Evolutionary conservation across 1,284 basidiomycete genomes (phyloP), one percentile per base, ranked within the genome.

Genomic region (Boletellus deceptivus): DNA sequence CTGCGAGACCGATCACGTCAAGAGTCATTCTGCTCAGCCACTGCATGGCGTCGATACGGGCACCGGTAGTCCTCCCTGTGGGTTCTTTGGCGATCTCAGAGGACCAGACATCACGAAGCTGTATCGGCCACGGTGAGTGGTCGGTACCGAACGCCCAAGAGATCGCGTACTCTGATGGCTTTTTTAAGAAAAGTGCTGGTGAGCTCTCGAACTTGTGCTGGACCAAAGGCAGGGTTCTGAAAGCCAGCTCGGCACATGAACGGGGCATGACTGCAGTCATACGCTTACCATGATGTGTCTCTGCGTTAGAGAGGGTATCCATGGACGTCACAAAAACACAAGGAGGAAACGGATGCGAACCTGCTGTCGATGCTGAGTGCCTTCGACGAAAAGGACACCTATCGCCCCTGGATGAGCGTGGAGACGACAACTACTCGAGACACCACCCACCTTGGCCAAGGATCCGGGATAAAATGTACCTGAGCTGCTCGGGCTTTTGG

Each of bases 1-100:
- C 85, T 24, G 86, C 84, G 11, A 80, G 69, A 7, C 85, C 85
- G 47, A 90, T 88, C 22, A 87, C 72, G 56, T 89, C 86, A 36
- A 89, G 69, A 0, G 86, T 86, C 54, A 75, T 72, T 50, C 75
- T 75, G 38, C 72, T 79, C 10, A 89, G 65, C 74, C 80, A 83
- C 0, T 72, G 64, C 7, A 83, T 64, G 4, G 80, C 72, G 49
- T 89, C 79, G 17, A 80, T 59, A 3, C 59, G 65, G 8, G 41
- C 6, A 0, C 53, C 38, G 9, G 40, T 17, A n/a, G 34, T n/a
- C 0, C 14, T 22, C 27, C 61, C 70, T 9, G 27, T 24, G 22
- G 45, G 7, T 33, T 50, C 48, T 54, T 67, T 63, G 6, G 56
- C 50, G 18, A 68, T 54, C 47, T 75, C 67, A 1, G 59, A 47